These are phyloP conservation scores for Cryptosporidium viatorum DNA, from an alignment of 169 alveolate species.

Conservation along the genomic window DNA sequence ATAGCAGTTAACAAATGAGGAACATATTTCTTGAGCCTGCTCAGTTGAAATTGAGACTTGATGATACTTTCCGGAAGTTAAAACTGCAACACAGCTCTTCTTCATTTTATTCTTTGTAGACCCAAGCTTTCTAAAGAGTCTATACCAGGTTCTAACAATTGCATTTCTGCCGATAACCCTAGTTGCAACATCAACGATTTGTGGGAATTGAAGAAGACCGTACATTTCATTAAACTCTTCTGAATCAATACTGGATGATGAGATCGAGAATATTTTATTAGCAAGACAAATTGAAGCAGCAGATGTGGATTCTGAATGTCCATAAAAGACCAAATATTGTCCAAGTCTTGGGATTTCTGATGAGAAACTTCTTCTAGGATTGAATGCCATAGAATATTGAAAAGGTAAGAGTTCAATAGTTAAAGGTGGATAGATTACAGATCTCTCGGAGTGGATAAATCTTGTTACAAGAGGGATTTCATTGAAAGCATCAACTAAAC, in stretches of 20 bases:
- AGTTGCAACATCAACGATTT: constrained; percentile 36
- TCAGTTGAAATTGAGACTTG: constrained; percentile 26
- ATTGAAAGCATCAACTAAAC: constrained; percentile 46
- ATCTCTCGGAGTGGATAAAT: constrained; percentile 42
- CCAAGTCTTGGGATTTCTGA: constrained; percentile 46
- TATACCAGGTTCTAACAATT: constrained; percentile 23
- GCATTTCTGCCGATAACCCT: constrained; percentile 53
- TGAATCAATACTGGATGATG: constrained; percentile 7
- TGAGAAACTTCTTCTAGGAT: constrained; percentile 32
- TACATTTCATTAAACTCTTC: constrained; percentile 41
- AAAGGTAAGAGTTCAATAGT: constrained; percentile 43
- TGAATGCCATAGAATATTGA: constrained; percentile 44
- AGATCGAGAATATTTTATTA: neutral
- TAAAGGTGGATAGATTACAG: constrained; percentile 56
- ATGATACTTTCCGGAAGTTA: constrained; percentile 65
- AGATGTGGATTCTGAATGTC: constrained; percentile 67
- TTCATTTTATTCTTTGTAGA: constrained; percentile 35
- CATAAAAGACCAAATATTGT: constrained; percentile 51
- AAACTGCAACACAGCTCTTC: constrained; percentile 41
- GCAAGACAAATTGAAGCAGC: constrained; percentile 71
- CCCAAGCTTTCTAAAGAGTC: constrained; percentile 22
- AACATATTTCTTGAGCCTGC: constrained; percentile 49
- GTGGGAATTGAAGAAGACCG: constrained; percentile 62
- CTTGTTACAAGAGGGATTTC: constrained; percentile 36
- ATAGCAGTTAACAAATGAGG: constrained; percentile 40